A percentile compares a stretch with the other conserved stretches of the same genome.
Conservation (phyloP, 2,329 filamentous ascomycete genomes). For the Piedraia hortae region DNA sequence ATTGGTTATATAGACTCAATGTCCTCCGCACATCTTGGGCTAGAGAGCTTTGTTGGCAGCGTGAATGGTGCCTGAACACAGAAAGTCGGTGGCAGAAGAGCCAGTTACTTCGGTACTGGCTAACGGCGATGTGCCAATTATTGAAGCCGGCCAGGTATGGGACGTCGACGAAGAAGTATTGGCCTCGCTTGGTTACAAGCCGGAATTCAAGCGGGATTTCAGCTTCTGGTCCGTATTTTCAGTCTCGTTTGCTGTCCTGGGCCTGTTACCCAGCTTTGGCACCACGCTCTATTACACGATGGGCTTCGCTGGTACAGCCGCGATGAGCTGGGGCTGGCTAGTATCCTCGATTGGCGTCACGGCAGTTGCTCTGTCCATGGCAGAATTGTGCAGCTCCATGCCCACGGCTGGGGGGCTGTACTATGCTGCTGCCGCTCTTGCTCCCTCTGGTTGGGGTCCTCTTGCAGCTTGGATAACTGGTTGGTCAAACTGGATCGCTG, state of each 20-base stretch:
- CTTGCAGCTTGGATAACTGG: conserved; percentile 41
- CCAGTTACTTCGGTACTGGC: conserved; percentile 25
- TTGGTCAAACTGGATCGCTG: conserved; percentile 44
- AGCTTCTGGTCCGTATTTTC: conserved; percentile 48
- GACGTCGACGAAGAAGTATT: conserved; percentile 31
- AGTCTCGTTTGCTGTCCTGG: conserved; percentile 45
- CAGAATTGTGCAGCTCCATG: conserved; percentile 35
- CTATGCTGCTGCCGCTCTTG: conserved; percentile 44
- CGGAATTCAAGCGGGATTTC: conserved; percentile 34
- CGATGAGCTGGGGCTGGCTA: conserved; percentile 47
- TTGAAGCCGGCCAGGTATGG: conserved; percentile 18
- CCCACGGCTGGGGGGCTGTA: conserved; percentile 36
- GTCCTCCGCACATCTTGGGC: no score
- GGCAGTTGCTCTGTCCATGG: conserved; percentile 35
- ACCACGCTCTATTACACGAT: conserved; percentile 45
- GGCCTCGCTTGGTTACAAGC: conserved; percentile 33
- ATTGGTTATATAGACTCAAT: no score
- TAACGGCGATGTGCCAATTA: conserved; percentile 20
- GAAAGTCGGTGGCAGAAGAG: conserved; percentile 19
- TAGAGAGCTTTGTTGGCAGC: no score
- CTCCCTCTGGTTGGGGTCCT: conserved; percentile 31
- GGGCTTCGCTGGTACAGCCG: conserved; percentile 11
- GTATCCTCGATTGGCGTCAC: conserved; percentile 46
- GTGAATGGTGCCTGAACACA: no score
- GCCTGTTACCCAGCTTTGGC: conserved; percentile 42